phyloP scores from a whole-genome alignment of 2,329 filamentous ascomycete genomes.

The Penicillium sp. region DNA sequence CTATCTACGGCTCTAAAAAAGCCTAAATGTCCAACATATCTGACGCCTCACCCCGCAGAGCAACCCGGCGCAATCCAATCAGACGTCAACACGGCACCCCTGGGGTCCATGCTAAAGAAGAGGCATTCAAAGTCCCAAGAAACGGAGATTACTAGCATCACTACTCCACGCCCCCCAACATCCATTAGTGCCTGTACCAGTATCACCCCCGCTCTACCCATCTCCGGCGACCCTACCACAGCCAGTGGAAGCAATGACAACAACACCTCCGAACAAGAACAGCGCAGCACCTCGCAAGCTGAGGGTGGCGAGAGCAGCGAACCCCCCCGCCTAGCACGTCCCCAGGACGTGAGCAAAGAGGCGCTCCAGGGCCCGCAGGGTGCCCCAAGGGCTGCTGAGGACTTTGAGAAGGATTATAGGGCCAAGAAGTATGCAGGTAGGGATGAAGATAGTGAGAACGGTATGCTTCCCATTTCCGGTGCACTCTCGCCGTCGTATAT shows the following conservation, averaged over 20 bases:
- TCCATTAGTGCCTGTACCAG: neutral
- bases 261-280: conserved; percentile 7
- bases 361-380: conserved; percentile 29
- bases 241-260: neutral
- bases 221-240: neutral
- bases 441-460: neutral
- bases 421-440: conserved; percentile 10
- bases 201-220: neutral
- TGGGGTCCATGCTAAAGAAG: conserved; percentile 10
- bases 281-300: conserved; percentile 11
- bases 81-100: conserved; percentile 21
- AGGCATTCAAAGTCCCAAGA: neutral
- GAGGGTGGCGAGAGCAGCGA: conserved; percentile 3
- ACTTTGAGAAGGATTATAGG: conserved; percentile 29
- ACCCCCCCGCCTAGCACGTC: neutral
- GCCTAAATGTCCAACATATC: neutral
- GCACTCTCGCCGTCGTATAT: neutral
- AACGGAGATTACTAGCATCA: neutral
- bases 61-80: conserved; percentile 25
- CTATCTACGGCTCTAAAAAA: neutral
- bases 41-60: conserved; percentile 13
- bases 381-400: conserved; percentile 21
- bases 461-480: neutral
- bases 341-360: conserved; percentile 24
- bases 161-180: neutral